These are phyloP conservation scores for Vaucheria bursata DNA, from an alignment of 352 stramenopile species.

Conservation along the genomic window DNA sequence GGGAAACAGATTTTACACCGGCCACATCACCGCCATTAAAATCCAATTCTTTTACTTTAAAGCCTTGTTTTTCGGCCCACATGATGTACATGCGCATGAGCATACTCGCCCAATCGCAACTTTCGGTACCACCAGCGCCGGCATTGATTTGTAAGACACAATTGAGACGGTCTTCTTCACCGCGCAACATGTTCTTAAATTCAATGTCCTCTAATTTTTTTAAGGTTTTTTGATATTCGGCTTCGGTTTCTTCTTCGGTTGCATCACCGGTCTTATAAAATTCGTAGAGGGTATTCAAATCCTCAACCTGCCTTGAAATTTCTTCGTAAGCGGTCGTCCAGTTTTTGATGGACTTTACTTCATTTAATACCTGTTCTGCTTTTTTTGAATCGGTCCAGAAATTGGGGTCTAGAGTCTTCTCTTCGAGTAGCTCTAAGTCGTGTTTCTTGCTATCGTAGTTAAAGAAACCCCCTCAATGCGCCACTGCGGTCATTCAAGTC, in stretches of 20 bases:
- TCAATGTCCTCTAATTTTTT: not conserved
- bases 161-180: not conserved
- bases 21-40: not conserved
- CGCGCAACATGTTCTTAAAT: not conserved
- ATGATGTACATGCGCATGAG: conserved; percentile 87
- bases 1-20: conserved; percentile 64
- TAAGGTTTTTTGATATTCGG: not conserved
- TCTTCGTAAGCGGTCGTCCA: not conserved
- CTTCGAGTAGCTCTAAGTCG: no score
- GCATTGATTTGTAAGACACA: conserved; percentile 49
- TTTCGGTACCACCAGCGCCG: conserved; percentile 80
- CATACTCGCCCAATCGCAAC: conserved; percentile 89
- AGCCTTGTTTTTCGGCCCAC: conserved; percentile 56
- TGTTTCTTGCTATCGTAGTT: no score
- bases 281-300: not conserved
- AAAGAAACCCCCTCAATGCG: no score
- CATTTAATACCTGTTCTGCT: not conserved
- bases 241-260: not conserved
- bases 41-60: conserved; percentile 49
- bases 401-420: not conserved
- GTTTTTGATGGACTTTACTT: not conserved
- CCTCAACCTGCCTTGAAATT: not conserved
- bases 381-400: not conserved
- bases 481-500: no score
- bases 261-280: not conserved